phyloP scores from a whole-genome alignment of 2,329 filamentous ascomycete species.

The Herpotrichia juniperi region DNA sequence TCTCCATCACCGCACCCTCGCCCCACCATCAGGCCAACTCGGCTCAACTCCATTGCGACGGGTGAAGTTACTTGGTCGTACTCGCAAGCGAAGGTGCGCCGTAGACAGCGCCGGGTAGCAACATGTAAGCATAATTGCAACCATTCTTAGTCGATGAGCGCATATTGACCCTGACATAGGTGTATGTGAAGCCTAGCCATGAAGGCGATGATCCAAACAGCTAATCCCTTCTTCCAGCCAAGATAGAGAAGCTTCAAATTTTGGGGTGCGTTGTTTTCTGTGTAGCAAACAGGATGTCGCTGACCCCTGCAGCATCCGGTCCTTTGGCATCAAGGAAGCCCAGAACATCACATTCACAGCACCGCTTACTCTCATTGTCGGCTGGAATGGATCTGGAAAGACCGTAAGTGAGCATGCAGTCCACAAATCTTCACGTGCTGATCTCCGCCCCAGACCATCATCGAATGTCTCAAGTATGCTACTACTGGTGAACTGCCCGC shows the following conservation, averaged over 20 bases:
- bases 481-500: conserved; percentile 93
- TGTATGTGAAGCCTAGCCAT: conserved; percentile 10
- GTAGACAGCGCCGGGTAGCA: conserved; percentile 10
- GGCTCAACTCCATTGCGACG: neutral
- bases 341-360: conserved; percentile 88
- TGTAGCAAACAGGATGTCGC: conserved; percentile 4
- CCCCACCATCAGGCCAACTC: neutral
- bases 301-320: conserved; percentile 67
- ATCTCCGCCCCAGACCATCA: conserved; percentile 71
- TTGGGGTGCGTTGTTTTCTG: conserved; percentile 61
- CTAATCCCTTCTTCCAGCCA: conserved; percentile 59
- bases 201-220: neutral
- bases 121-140: conserved; percentile 13
- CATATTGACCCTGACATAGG: conserved; percentile 11
- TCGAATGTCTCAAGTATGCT: conserved; percentile 97
- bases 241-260: conserved; percentile 89
- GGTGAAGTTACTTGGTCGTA: neutral
- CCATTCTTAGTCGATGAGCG: neutral
- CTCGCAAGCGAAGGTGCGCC: neutral
- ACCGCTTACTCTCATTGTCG: conserved; percentile 93
- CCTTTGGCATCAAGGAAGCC: conserved; percentile 76
- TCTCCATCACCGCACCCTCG: neutral
- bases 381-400: conserved; percentile 96
- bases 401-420: conserved; percentile 59
- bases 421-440: neutral